phyloP scores from a whole-genome alignment of 2,329 filamentous ascomycete species.

The Cladophialophora exuberans region DNA sequence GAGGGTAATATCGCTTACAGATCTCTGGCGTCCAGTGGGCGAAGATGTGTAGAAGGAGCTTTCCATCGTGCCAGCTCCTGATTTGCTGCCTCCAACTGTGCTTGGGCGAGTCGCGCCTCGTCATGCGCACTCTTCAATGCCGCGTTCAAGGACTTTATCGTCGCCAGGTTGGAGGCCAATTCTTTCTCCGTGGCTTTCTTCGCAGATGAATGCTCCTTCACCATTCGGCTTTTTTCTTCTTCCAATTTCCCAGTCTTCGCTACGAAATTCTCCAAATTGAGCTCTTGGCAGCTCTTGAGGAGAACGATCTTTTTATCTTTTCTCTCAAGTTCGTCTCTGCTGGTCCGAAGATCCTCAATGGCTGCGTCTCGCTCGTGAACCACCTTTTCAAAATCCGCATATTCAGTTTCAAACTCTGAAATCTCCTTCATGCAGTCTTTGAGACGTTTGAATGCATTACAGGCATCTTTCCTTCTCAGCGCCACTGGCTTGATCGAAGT shows the following conservation, averaged over 20 bases:
- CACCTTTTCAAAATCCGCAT: background rate
- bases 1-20: background rate
- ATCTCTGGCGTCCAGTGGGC: background rate
- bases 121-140: background rate
- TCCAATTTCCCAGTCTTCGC: background rate
- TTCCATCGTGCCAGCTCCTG: background rate
- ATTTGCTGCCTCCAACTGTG: background rate
- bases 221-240: background rate
- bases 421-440: background rate
- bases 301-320: background rate
- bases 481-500: background rate
- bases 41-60: background rate
- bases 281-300: background rate
- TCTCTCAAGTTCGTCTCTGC: background rate
- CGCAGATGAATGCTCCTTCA: background rate
- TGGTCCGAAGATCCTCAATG: background rate
- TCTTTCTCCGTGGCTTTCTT: background rate
- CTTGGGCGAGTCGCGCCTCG: background rate
- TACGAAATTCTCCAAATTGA: background rate
- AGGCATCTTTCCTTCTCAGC: background rate
- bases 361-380: background rate
- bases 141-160: background rate
- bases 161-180: background rate
- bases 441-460: background rate
- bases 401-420: background rate